phyloP scores from a whole-genome alignment of 441 rosid species.

The Corymbia calophylla region DNA sequence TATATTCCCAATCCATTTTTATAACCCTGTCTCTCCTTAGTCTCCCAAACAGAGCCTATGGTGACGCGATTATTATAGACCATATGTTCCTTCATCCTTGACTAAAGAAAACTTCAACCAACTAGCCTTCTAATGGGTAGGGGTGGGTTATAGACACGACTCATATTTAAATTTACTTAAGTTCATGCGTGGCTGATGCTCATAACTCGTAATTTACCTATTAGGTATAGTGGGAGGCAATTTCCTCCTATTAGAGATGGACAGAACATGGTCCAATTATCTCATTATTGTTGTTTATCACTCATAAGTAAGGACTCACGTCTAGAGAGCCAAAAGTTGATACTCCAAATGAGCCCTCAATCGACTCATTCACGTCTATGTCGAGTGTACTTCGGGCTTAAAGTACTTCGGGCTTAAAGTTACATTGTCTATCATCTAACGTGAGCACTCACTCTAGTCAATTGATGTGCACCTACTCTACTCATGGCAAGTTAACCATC shows the following conservation, averaged over 20 bases:
- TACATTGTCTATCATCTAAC: too few species aligned
- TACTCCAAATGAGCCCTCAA: not conserved
- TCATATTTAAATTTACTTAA: not conserved
- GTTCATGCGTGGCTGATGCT: not conserved
- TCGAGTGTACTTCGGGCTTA: not conserved
- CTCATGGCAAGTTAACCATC: not conserved
- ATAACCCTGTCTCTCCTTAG: not conserved
- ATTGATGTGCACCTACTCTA: not conserved
- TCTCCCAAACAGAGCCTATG: not conserved
- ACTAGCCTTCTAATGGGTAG: not conserved
- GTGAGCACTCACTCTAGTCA: not conserved
- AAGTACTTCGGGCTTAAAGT: too few species aligned
- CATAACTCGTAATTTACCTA: not conserved
- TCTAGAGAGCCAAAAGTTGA: not conserved
- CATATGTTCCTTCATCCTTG: not conserved
- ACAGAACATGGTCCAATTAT: not conserved
- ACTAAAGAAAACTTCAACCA: not conserved
- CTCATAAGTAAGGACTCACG: too few species aligned
- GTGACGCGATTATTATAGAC: not conserved
- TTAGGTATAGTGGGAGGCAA: not conserved
- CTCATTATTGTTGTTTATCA: too few species aligned
- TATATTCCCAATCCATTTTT: not conserved
- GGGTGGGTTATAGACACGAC: not conserved
- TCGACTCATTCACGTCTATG: not conserved
- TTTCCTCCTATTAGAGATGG: not conserved